phyloP scores from a whole-genome alignment of 805 yeast genomes.

The Starmerella cellae region DNA sequence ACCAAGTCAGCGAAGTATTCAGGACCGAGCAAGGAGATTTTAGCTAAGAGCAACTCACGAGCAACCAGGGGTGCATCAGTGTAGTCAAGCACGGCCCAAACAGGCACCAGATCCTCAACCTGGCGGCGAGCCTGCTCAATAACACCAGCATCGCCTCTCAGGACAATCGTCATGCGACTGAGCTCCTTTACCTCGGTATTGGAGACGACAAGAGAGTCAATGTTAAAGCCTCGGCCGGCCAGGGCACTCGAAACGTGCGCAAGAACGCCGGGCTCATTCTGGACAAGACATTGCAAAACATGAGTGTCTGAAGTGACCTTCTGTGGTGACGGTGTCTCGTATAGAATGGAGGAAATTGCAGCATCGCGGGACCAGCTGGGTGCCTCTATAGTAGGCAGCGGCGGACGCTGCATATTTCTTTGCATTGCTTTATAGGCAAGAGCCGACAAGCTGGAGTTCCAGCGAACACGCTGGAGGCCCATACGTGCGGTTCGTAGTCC shows the following conservation, averaged over 20 bases:
- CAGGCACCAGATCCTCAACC: conserved; percentile 94
- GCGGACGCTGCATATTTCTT: conserved; percentile 74
- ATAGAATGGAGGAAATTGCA: conserved; percentile 88
- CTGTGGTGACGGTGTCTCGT: conserved; percentile 64
- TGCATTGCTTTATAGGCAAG: conserved; percentile 86
- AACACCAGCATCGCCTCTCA: conserved; percentile 89
- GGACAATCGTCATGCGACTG: conserved; percentile 91
- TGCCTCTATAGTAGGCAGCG: conserved; percentile 82
- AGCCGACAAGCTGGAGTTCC: conserved; percentile 61
- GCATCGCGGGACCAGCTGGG: conserved; percentile 94
- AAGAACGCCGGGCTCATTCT: conserved; percentile 96
- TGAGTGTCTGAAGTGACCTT: conserved; percentile 63
- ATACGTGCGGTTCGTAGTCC: neutral
- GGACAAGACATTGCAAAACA: conserved; percentile 90
- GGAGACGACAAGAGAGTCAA: conserved; percentile 92
- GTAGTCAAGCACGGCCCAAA: conserved; percentile 93
- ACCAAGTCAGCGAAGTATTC: conserved; percentile 93
- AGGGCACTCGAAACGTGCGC: conserved; percentile 86
- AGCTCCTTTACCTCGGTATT: conserved; percentile 91
- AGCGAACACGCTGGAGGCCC: conserved; percentile 10
- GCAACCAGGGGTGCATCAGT: conserved; percentile 77
- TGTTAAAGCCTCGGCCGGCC: conserved; percentile 97
- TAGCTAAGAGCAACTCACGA: conserved; percentile 81
- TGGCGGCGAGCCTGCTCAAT: conserved; percentile 97
- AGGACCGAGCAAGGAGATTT: conserved; percentile 91